Evolutionary conservation across 1,139 yeast genomes (phyloP), one percentile per base, ranked within the genome.

Genomic region (Pichia sp.): DNA sequence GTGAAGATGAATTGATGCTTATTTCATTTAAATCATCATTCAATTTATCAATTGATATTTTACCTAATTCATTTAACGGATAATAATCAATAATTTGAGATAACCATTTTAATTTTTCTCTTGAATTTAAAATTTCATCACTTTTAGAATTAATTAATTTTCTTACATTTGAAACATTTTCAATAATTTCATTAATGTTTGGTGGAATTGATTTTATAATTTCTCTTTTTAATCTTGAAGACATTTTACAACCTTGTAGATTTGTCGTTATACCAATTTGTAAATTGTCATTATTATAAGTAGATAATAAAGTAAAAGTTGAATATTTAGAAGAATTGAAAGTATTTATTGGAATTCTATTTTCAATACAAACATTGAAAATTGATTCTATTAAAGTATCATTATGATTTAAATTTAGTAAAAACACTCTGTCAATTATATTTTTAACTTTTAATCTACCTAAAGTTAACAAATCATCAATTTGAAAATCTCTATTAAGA

Each of bases 71-170:
- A 7, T 73, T 70, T 49, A 91, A 72, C 4, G 99, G 99, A 64
- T 83, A 91, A 66, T 91, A 91, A 65, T 91, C 98, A 48, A 91
- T 95, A 48, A 91, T 80, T 64, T 91, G 98, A 1, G 91, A 80
- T 52, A 91, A 72, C 96, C 96, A 93, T 60, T 95, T 75, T 43
- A 88, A 75, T 58, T 96, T 72, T 63, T 52, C 55, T 27, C 81
- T 84, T 31, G 74, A 65, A 55, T 78, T 80, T 61, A 76, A 74
- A 60, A 80, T 79, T 61, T 88, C 95, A 47, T 87, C 25, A 19
- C 16, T 19, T 19, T 36, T 95, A 25, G 72, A 67, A 56, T 80
- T 82, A 31, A 88, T 80, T 33, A 68, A 68, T 36, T 70, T 65
- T 56, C 96, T 75, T 51, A 91, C 72, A 33, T 73, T 72, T 0